phyloP scores from a whole-genome alignment of 192 early-diverging fungal species.

The Spizellomyces punctatus region DNA sequence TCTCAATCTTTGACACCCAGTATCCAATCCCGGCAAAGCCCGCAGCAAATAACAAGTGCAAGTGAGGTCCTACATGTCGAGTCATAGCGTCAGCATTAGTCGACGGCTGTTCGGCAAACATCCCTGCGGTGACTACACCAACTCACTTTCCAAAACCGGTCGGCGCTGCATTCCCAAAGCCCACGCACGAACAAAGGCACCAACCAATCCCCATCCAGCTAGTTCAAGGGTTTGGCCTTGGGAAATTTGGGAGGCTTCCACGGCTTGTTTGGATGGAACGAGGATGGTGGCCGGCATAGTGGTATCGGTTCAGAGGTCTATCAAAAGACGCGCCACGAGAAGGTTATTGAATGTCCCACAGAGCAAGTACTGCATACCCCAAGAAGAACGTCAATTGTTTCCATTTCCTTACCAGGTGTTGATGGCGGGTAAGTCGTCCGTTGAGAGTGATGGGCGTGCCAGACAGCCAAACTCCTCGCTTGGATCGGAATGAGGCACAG shows the following conservation, averaged over 20 bases:
- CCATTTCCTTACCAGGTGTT: too few relatives aligned
- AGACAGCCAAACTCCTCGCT: too few relatives aligned
- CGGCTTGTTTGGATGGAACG: conserved; percentile 11
- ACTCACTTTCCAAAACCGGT: conserved; percentile 23
- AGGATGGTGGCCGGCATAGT: conserved; percentile 20
- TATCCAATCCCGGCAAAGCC: conserved; percentile 16
- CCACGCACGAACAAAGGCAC: conserved; percentile 20
- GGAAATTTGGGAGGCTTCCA: not conserved
- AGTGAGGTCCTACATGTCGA: conserved; percentile 8
- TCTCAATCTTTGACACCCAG: conserved; percentile 6
- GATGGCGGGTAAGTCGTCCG: too few relatives aligned
- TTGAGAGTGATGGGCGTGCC: too few relatives aligned
- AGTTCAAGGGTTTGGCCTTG: conserved; percentile 4
- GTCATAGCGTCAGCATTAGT: too few relatives aligned
- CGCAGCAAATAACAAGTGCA: conserved; percentile 17
- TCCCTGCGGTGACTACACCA: too few relatives aligned
- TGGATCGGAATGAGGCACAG: too few relatives aligned
- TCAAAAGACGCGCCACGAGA: not conserved
- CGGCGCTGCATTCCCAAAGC: conserved; percentile 23
- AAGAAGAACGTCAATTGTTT: too few relatives aligned
- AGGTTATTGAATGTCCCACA: too few relatives aligned
- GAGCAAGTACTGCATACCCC: too few relatives aligned
- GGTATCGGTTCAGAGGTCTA: not conserved
- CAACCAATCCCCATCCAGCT: conserved; percentile 23
- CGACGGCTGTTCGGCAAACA: too few relatives aligned